Percentiles rank a stretch among this genome's conserved stretches.
Conservation (phyloP, 176 grass and related monocot genomes). For the Carex littledalei region DNA sequence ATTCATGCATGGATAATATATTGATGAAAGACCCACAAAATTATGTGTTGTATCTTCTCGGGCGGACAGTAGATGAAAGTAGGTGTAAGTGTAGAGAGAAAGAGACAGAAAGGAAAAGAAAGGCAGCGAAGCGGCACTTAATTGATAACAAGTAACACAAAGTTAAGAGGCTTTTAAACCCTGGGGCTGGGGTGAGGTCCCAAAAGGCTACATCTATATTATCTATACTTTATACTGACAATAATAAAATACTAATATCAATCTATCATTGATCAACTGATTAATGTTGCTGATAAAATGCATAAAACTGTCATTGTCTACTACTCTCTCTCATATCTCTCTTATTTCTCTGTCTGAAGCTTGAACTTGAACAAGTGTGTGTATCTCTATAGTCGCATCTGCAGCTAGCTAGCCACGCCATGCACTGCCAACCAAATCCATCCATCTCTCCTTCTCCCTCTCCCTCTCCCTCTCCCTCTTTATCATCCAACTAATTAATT, state of each 20-base stretch:
- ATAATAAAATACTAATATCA: neutral
- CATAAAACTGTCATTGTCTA: neutral
- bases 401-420: neutral
- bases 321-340: neutral
- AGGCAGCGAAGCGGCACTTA: neutral
- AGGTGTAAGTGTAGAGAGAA: neutral
- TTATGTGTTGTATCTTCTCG: neutral
- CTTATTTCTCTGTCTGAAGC: neutral
- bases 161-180: neutral
- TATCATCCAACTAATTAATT: neutral
- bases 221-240: neutral
- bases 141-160: neutral
- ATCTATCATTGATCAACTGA: neutral
- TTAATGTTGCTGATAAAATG: neutral
- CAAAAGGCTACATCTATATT: neutral
- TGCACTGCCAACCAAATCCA: neutral
- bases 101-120: too few relatives aligned
- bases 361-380: too few relatives aligned
- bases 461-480: neutral
- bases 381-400: too few relatives aligned
- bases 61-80: neutral
- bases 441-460: neutral
- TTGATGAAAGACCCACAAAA: conserved; percentile 1
- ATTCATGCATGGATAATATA: neutral
- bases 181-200: neutral